Percentiles rank a stretch among this genome's conserved stretches.
Evolutionary conservation across 345 rosid genomes (phyloP).

Genomic region (Alliaria petiolata): DNA sequence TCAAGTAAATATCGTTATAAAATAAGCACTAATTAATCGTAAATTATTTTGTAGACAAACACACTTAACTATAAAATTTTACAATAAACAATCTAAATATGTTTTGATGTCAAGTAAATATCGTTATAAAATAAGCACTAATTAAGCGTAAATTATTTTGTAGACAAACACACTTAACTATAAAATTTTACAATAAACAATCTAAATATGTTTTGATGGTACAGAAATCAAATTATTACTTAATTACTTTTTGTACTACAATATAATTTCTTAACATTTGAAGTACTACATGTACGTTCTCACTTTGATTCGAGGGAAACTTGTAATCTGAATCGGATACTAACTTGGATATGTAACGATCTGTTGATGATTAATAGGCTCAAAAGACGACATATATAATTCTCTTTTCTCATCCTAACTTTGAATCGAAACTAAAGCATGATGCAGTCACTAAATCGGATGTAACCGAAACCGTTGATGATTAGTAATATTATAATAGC

Average conservation of each 20-base stretch:
- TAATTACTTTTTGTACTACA: constrained; percentile 1
- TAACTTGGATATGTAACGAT: background rate
- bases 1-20: background rate
- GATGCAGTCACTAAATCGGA: constrained; percentile 17
- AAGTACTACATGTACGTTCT: constrained; percentile 9
- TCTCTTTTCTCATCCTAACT: background rate
- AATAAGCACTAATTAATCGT: too few species aligned
- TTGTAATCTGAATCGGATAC: constrained; percentile 8
- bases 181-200: too few species aligned
- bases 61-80: too few species aligned
- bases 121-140: too few species aligned
- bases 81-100: background rate
- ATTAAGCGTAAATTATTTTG: too few species aligned
- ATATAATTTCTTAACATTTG: background rate
- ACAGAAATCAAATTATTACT: background rate
- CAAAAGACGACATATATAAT: background rate
- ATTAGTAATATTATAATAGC: constrained; percentile 17
- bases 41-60: background rate
- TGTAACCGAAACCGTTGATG: constrained; percentile 33
- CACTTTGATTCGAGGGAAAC: background rate
- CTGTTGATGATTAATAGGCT: constrained; percentile 5
- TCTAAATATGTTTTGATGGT: background rate
- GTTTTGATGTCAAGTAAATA: background rate
- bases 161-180: background rate
- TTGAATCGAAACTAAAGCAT: constrained; percentile 17